Conservation (phyloP, 2,329 filamentous ascomycete genomes). For the Lachnellula occidentalis region DNA sequence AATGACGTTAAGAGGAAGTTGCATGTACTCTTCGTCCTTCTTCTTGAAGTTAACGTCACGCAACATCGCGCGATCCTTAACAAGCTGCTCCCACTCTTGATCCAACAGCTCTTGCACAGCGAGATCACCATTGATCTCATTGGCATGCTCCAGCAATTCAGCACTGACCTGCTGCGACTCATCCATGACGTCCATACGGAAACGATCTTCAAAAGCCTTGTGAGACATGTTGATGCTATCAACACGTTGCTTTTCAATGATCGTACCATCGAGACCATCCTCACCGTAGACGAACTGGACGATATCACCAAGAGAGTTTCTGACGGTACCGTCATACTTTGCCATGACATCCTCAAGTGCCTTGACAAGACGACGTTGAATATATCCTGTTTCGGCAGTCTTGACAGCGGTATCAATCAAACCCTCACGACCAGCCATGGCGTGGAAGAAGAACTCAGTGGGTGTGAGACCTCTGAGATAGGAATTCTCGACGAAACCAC, state of each 20-base stretch:
- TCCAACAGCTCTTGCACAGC: constrained; percentile 82
- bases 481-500: constrained; percentile 94
- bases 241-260: constrained; percentile 93
- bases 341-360: constrained; percentile 91
- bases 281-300: constrained; percentile 98
- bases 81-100: constrained; percentile 76
- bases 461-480: constrained; percentile 91
- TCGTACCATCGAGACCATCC: constrained; percentile 85
- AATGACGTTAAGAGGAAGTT: constrained; percentile 84
- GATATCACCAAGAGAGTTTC: constrained; percentile 80
- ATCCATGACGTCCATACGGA: constrained; percentile 83
- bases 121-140: constrained; percentile 81
- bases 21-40: constrained; percentile 79
- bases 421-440: constrained; percentile 97
- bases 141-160: constrained; percentile 78
- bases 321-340: constrained; percentile 89
- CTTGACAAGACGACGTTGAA: constrained; percentile 98
- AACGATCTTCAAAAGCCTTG: constrained; percentile 86
- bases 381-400: constrained; percentile 97
- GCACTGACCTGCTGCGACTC: constrained; percentile 50
- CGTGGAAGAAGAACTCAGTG: constrained; percentile 95
- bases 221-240: constrained; percentile 90
- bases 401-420: constrained; percentile 98
- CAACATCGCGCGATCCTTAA: constrained; percentile 68
- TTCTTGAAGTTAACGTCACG: constrained; percentile 61